These are phyloP conservation scores for Sugiyamaella neomexicana DNA, from an alignment of 1,139 yeast genomes.

Conservation along the genomic window DNA sequence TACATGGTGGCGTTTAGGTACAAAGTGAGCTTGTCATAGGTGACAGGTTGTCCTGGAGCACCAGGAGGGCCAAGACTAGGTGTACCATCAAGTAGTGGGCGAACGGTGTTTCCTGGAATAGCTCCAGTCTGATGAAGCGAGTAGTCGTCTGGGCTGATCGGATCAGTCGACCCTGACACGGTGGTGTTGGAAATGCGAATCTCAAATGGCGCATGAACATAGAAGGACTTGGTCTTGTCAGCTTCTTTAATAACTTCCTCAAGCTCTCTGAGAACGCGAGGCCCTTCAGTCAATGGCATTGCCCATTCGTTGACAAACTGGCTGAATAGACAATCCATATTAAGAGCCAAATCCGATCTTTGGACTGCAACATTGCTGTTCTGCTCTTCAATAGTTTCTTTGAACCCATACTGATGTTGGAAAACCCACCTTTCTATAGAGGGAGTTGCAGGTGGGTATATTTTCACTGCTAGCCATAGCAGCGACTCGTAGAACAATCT, in stretches of 20 bases:
- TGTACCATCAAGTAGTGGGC: conserved; percentile 80
- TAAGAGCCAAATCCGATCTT: conserved; percentile 73
- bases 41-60: conserved; percentile 34
- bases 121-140: conserved; percentile 54
- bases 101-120: conserved; percentile 75
- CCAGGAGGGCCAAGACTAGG: conserved; percentile 58
- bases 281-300: conserved; percentile 77
- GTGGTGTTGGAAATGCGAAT: conserved; percentile 91
- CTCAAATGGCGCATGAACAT: conserved; percentile 93
- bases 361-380: conserved; percentile 69
- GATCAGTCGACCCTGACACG: conserved; percentile 38
- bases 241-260: conserved; percentile 64
- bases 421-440: conserved; percentile 81
- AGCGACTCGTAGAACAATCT: conserved; percentile 75
- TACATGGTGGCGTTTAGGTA: conserved; percentile 94
- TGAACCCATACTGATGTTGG: conserved; percentile 71
- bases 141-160: conserved; percentile 21
- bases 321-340: conserved; percentile 92
- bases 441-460: conserved; percentile 78
- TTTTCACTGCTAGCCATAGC: conserved; percentile 74
- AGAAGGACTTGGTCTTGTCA: conserved; percentile 59
- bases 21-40: conserved; percentile 77
- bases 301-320: conserved; percentile 98
- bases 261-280: conserved; percentile 64
- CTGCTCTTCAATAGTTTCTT: conserved; percentile 57